Conservation (phyloP, 2,329 filamentous ascomycete species). For the Penicillium sp. region DNA sequence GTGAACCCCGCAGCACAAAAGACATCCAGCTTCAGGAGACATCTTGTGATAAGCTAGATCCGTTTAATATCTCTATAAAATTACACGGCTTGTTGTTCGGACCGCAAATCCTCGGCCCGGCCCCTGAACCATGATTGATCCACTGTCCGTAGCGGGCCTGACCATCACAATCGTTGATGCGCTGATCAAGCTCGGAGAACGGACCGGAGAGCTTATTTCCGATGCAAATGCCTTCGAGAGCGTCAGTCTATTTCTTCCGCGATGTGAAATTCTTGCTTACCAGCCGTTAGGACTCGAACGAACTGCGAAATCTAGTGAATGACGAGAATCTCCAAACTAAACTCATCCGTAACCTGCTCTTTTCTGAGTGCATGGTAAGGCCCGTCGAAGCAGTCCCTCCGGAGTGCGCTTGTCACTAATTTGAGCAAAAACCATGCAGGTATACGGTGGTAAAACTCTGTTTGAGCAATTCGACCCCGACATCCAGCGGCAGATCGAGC, state of each 20-base stretch:
- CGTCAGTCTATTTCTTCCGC: background rate
- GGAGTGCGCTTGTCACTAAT: background rate
- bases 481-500: slow-evolving; percentile 18
- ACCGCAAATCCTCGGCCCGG: background rate
- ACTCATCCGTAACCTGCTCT: slow-evolving; percentile 14
- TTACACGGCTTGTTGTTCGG: background rate
- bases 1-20: background rate
- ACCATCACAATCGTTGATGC: slow-evolving; percentile 11
- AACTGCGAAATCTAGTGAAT: slow-evolving; percentile 15
- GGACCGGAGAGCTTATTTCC: slow-evolving; percentile 10
- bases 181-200: slow-evolving; percentile 15
- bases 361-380: slow-evolving; percentile 12
- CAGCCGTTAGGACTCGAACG: slow-evolving; percentile 10
- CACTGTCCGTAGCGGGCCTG: slow-evolving; percentile 15
- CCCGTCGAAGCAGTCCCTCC: no score
- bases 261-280: background rate
- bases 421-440: background rate
- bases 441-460: slow-evolving; percentile 14
- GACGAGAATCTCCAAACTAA: slow-evolving; percentile 18
- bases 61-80: background rate
- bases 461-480: slow-evolving; percentile 18
- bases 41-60: background rate
- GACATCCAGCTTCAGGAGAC: background rate
- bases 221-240: slow-evolving; percentile 15
- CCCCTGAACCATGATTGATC: slow-evolving; percentile 11